phyloP scores from a whole-genome alignment of 108 stramenopile species.

The Cyclotella distinguenda region DNA sequence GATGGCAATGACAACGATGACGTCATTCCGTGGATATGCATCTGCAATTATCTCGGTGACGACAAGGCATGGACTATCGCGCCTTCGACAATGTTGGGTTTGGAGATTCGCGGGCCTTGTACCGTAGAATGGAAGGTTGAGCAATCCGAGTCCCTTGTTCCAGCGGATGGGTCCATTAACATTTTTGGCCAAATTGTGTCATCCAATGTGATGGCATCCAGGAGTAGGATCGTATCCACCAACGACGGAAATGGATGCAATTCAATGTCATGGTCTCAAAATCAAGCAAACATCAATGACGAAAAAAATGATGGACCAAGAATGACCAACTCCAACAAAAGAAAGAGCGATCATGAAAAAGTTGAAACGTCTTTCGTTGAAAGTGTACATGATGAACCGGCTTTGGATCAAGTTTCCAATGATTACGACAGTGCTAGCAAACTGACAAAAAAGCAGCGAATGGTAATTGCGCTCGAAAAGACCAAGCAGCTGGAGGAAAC shows the following conservation, averaged over 20 bases:
- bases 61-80: slow-evolving; percentile 6
- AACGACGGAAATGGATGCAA: neutral
- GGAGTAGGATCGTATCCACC: neutral
- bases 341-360: slow-evolving; percentile 10
- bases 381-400: neutral
- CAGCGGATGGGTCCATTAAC: slow-evolving; percentile 15
- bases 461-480: slow-evolving; percentile 51
- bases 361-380: neutral
- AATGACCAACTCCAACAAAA: no score
- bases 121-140: slow-evolving; percentile 23
- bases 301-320: no score
- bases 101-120: slow-evolving; percentile 41
- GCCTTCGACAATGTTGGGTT: slow-evolving; percentile 1
- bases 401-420: neutral
- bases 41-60: slow-evolving; percentile 15
- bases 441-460: slow-evolving; percentile 47
- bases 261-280: neutral
- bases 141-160: neutral
- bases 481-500: slow-evolving; percentile 46
- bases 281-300: no score
- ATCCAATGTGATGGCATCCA: neutral
- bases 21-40: slow-evolving; percentile 12
- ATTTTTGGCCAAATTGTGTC: slow-evolving; percentile 36
- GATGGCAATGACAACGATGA: neutral
- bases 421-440: slow-evolving; percentile 5